phyloP scores from a whole-genome alignment of 2,329 filamentous ascomycete species.

The Xylariaceae sp. region DNA sequence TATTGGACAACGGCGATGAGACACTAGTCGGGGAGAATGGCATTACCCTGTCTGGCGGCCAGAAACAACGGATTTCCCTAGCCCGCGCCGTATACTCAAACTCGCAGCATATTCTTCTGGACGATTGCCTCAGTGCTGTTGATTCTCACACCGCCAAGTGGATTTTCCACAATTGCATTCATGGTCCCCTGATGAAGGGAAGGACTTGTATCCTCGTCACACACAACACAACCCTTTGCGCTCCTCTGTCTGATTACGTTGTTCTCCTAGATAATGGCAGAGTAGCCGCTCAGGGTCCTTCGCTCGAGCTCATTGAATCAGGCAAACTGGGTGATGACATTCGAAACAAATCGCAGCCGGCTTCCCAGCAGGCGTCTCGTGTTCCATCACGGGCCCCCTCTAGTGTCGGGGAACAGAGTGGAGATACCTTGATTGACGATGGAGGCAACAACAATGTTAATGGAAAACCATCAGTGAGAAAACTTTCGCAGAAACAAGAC shows the following conservation, averaged over 20 bases:
- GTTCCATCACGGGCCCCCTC: constrained; percentile 76
- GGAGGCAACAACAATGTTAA: constrained; percentile 45
- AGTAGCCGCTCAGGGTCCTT: constrained; percentile 69
- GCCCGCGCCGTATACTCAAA: constrained; percentile 97
- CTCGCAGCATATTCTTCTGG: constrained; percentile 82
- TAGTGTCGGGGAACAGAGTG: constrained; percentile 61
- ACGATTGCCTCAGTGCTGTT: constrained; percentile 93
- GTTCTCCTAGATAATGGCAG: constrained; percentile 86
- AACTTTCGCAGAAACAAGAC: constrained; percentile 47
- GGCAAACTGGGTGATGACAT: constrained; percentile 86
- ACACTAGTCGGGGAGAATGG: constrained; percentile 96
- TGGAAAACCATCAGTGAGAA: constrained; percentile 44
- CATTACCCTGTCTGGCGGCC: constrained; percentile 91
- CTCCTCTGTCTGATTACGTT: constrained; percentile 74
- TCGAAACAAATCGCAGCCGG: constrained; percentile 62
- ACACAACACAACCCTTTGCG: constrained; percentile 86
- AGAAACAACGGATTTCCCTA: constrained; percentile 95
- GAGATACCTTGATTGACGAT: constrained; percentile 53
- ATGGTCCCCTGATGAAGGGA: constrained; percentile 79
- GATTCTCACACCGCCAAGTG: constrained; percentile 97
- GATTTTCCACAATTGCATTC: constrained; percentile 92
- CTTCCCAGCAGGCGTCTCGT: constrained; percentile 65
- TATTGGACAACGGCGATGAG: constrained; percentile 86
- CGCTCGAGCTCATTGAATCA: constrained; percentile 75
- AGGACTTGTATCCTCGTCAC: constrained; percentile 94